Evolutionary conservation across 164 flowering plant species (phyloP), one percentile per base, ranked within the genome.

Genomic region (Magnolia officinalis): DNA sequence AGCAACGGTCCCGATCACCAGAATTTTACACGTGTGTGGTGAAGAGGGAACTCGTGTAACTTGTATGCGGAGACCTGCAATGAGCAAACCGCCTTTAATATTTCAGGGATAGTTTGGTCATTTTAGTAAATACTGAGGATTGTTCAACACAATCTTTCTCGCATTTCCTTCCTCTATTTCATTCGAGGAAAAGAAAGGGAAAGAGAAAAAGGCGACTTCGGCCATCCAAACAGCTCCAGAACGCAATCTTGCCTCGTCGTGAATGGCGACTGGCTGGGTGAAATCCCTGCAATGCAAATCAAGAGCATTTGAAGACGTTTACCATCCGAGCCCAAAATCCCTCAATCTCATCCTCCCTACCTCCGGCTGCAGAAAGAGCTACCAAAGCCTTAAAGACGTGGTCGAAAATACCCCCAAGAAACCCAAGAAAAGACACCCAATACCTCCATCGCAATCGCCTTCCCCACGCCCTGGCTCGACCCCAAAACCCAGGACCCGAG

Each of bases 271-370:
- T 70, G 89, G 90, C 26, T 94, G 98, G 99, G 89, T 94, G 23
- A 91, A 86, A 72, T 90, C 98, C 6, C 68, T 94, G 63, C 97
- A 94, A 24, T 96, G 99, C 90, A 96, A 92, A 75, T 92, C 95
- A 5, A 88, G 84, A 82, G 94, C 90, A 0, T 69, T 83, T 29
- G 92, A 92, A 59, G 98, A 94, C 79, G 98, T 96, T 59, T 83
- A 80, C 66, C 74, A 79, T 31, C 87, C 87, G 8, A 74, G 26
- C 70, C 85, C 89, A 0, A 88, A 84, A 63, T 31, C 74, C 74
- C 70, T 75, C 8, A 81, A 77, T 70, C 76, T 70, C n/a, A 50
- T 87, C 8, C 70, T 87, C 7, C 67, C 87, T 74, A 77, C 84
- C 31, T 81, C 91, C 9, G 88, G 95, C 73, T 96, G 99, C 83